Evolutionary conservation across 192 early-diverging fungal genomes (phyloP), one percentile per base, ranked within the genome.

Genomic region (Coemansia sp.): DNA sequence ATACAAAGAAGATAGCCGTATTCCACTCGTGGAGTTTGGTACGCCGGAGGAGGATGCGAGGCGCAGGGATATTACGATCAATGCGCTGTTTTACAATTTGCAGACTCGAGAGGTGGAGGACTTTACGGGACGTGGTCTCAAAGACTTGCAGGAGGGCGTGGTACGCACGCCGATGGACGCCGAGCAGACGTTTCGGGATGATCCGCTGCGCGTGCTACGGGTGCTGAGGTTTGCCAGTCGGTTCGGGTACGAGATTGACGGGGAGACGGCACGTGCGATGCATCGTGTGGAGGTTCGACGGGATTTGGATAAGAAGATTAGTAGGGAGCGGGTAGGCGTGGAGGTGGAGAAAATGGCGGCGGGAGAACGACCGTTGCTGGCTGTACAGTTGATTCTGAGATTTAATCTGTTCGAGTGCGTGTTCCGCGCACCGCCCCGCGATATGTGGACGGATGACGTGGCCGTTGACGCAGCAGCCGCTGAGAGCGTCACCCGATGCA

Each of bases 61-160:
- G 52, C 89, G 97, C 0, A 85, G 97, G n/a, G 97, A 99, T 72
- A 94, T 89, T 11, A 99, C 97, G 22, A 95, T 99, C 72, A 99
- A 99, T 65, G 89, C 95, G 12, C 82, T 99, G 51, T 97, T 99
- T 59, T 99, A 95, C 82, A 99, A 99, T 75, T 85, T 99, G 11
- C 88, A 93, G 61, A 92, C 93, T 0, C 58, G 73, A 1, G 6
- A 73, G 32, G 90, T 98, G 7, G 95, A 98, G 80, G 95, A 98
- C 73, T 94, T 88, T 59, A 96, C 92, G 2, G 77, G 82, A 11
- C 58, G 82, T 66, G 94, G 97, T 15, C 52, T 96, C 1, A 48
- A 70, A 1, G 97, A 99, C 68, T 70, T 99, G 57, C 47, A 49
- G 5, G 59, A 76, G 7, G 89, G 92, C 12, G 56, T 89, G 15